Evolutionary conservation across 352 stramenopile genomes (phyloP).

Genomic region (Phytopythium helicoides): DNA sequence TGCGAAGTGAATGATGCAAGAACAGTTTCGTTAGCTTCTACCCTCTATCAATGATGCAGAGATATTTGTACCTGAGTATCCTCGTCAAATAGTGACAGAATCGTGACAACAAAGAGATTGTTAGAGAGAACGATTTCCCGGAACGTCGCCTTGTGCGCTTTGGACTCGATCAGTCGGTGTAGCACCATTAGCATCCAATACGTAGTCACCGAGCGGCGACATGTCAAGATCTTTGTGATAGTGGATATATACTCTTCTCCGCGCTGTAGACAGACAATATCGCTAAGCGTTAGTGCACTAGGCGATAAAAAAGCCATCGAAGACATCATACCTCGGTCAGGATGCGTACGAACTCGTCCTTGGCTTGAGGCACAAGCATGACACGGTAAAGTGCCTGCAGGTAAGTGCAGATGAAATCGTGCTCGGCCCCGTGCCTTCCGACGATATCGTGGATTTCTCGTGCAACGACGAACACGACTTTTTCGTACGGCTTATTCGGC

Average conservation of each 20-base stretch:
- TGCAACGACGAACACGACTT: slow-evolving; percentile 57
- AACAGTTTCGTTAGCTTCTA: background rate
- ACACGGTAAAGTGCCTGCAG: slow-evolving; percentile 75
- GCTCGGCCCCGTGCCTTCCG: slow-evolving; percentile 44
- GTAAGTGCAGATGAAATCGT: slow-evolving; percentile 73
- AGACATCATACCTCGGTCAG: slow-evolving; percentile 55
- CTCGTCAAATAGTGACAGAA: slow-evolving; percentile 72
- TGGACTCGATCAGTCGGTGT: slow-evolving; percentile 61
- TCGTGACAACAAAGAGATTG: slow-evolving; percentile 49
- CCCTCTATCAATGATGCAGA: no score
- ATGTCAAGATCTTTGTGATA: slow-evolving; percentile 62
- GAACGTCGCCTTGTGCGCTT: slow-evolving; percentile 48
- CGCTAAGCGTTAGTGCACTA: background rate
- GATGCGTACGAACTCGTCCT: slow-evolving; percentile 76
- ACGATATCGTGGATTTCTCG: slow-evolving; percentile 74
- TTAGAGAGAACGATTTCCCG: slow-evolving; percentile 67
- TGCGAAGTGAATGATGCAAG: slow-evolving; percentile 13
- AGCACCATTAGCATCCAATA: slow-evolving; percentile 83
- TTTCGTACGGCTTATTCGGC: slow-evolving; percentile 78
- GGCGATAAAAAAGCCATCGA: background rate
- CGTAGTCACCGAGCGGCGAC: slow-evolving; percentile 44
- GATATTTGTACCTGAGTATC: slow-evolving; percentile 40
- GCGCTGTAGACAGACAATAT: slow-evolving; percentile 31
- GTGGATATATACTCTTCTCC: slow-evolving; percentile 69
- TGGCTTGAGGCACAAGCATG: slow-evolving; percentile 52